These are phyloP conservation scores for Cucumis sativus DNA, from an alignment of 306 rosid genomes.

Conservation along the genomic window Cucumber_9930_V3 NC_026655.2:21358001-21358500, in stretches of 20 bases:
- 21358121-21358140: background rate
- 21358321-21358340: background rate
- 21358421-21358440: background rate
- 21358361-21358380: background rate
- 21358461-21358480: background rate
- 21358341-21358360: background rate
- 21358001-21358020: background rate
- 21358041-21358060: background rate
- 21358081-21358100: slow-evolving; percentile 10
- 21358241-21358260: too few species aligned
- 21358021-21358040: background rate
- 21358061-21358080: background rate
- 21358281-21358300: too few species aligned
- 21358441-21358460: background rate
- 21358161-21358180: too few species aligned
- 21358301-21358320: too few species aligned
- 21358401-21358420: background rate
- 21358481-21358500: background rate
- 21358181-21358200: too few species aligned
- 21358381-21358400: too few species aligned
- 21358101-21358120: background rate
- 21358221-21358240: too few species aligned
- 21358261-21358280: too few species aligned
- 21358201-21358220: too few species aligned
- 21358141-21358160: too few species aligned